Evolutionary conservation across 2,329 filamentous ascomycete genomes (phyloP).

Genomic region (Fusarium phyllophilum): DNA sequence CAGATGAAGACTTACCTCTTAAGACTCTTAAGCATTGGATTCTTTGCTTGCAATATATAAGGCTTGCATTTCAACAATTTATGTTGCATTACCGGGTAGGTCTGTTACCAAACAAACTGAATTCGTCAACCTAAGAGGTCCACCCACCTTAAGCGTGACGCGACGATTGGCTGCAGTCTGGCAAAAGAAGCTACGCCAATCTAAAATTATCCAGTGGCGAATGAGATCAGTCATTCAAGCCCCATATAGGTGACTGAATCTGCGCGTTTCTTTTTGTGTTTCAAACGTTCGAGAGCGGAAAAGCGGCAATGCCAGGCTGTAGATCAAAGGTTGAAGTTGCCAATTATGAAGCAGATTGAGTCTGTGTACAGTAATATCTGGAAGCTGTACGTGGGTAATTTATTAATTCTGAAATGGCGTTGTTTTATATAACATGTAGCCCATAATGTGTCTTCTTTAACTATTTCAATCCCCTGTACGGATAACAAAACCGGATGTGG

Average conservation of each 20-base stretch:
- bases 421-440: too few species aligned
- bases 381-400: not conserved
- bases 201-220: not conserved
- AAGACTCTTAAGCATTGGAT: fast-evolving
- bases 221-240: fast-evolving
- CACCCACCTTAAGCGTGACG: not conserved
- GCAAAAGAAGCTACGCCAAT: not conserved
- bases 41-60: fast-evolving
- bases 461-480: too few species aligned
- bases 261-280: not conserved
- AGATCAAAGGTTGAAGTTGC: not conserved
- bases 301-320: not conserved
- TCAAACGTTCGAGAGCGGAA: not conserved
- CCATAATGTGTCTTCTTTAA: too few species aligned
- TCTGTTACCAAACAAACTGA: not conserved
- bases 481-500: not conserved
- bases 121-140: fast-evolving
- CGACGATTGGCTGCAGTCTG: not conserved
- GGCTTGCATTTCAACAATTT: not conserved
- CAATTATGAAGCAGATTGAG: not conserved
- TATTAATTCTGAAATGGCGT: too few species aligned
- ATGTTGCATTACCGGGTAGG: not conserved
- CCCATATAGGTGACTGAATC: not conserved
- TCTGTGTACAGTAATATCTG: not conserved
- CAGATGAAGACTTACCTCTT: fast-evolving